A percentile compares a stretch with the other conserved stretches of the same genome.
Evolutionary conservation across 1,139 yeast genomes (phyloP).

Genomic region (Kodamaea ohmeri): DNA sequence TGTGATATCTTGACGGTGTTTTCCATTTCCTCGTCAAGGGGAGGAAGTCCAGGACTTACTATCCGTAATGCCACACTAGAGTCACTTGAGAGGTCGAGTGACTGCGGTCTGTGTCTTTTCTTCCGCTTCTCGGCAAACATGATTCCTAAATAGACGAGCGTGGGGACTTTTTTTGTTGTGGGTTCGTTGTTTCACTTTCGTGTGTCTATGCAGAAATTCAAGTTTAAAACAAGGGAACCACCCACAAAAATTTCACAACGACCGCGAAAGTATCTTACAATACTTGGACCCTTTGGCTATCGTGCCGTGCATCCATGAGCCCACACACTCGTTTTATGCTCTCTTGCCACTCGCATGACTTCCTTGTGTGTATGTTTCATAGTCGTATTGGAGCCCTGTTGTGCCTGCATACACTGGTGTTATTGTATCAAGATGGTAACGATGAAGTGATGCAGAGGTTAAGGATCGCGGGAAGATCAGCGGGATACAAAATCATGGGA

Average conservation of each 20-base stretch:
- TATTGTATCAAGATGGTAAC: too few relatives aligned
- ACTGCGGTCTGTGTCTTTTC: slow-evolving; percentile 27
- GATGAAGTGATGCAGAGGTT: too few relatives aligned
- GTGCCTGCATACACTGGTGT: neutral
- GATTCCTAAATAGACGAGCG: slow-evolving; percentile 5
- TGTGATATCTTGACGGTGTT: slow-evolving; percentile 45
- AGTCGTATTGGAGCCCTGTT: neutral
- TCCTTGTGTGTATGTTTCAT: neutral
- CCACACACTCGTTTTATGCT: neutral
- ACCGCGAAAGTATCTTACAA: too few relatives aligned
- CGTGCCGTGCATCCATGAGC: neutral
- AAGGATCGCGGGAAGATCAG: too few relatives aligned
- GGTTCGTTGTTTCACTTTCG: slow-evolving; percentile 1
- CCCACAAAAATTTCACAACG: slow-evolving; percentile 5
- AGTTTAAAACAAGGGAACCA: slow-evolving; percentile 5
- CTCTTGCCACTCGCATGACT: too few relatives aligned
- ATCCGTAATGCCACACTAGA: slow-evolving; percentile 32
- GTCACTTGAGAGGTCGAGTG: slow-evolving; percentile 20
- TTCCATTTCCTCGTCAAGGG: slow-evolving; percentile 46
- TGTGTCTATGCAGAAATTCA: slow-evolving; percentile 3
- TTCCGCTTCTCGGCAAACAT: slow-evolving; percentile 9
- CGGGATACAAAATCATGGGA: too few relatives aligned
- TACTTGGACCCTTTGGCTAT: too few relatives aligned
- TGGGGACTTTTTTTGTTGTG: slow-evolving; percentile 6
- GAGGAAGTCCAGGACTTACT: slow-evolving; percentile 50